Evolutionary conservation across 768 basidiomycete genomes (phyloP).

Genomic region (Pholiota molesta): DNA sequence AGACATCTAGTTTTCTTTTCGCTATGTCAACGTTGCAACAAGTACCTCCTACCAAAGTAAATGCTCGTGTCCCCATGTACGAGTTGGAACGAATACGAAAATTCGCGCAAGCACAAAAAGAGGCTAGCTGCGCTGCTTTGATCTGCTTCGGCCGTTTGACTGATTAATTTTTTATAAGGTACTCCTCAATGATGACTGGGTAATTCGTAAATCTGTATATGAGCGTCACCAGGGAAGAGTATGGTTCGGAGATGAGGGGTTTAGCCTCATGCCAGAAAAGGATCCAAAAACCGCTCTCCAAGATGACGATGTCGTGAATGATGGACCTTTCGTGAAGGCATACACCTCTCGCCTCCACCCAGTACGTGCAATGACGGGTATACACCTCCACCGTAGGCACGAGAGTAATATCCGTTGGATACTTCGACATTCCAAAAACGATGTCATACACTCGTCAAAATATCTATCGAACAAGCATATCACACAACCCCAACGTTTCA

Average conservation of each 20-base stretch:
- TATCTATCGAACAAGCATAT: slow-evolving; percentile 14
- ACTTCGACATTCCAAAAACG: slow-evolving; percentile 14
- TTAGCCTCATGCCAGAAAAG: neutral
- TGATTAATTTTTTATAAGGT: neutral
- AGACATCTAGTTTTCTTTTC: slow-evolving; percentile 31
- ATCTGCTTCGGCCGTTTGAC: neutral
- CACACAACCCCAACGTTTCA: neutral
- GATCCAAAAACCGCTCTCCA: slow-evolving; percentile 1
- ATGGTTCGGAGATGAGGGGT: slow-evolving; percentile 4
- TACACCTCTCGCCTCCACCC: neutral
- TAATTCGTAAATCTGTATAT: slow-evolving; percentile 6
- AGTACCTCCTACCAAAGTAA: slow-evolving; percentile 16
- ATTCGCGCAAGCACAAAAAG: slow-evolving; percentile 9
- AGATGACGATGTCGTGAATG: slow-evolving; percentile 14
- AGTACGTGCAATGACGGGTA: neutral
- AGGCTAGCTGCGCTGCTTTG: slow-evolving; percentile 7
- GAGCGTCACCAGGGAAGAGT: neutral
- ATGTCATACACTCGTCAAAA: slow-evolving; percentile 20
- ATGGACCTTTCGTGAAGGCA: slow-evolving; percentile 6
- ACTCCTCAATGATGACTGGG: neutral
- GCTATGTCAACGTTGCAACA: slow-evolving; percentile 32
- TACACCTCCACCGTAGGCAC: neutral
- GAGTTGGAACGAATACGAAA: slow-evolving; percentile 30
- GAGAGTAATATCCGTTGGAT: slow-evolving; percentile 16
- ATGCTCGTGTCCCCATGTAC: slow-evolving; percentile 23